phyloP scores from a whole-genome alignment of 2,329 filamentous ascomycete genomes.

The Clarireedia monteithiana region DNA sequence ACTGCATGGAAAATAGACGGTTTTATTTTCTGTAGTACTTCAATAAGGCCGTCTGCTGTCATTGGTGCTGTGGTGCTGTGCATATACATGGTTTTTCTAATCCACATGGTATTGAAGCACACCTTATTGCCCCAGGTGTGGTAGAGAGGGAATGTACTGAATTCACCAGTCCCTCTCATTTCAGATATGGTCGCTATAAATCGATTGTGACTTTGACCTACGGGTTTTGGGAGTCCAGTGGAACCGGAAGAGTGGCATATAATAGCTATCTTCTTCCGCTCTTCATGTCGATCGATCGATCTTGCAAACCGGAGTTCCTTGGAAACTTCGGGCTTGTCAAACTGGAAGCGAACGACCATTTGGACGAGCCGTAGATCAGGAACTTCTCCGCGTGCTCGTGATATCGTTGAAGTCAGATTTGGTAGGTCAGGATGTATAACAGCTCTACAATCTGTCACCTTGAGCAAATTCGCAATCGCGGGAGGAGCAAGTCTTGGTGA shows the following conservation, averaged over 20 bases:
- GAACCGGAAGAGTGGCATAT: constrained; percentile 36
- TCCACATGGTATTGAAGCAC: constrained; percentile 43
- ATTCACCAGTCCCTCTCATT: constrained; percentile 33
- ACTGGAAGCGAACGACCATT: constrained; percentile 4
- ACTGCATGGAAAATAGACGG: constrained; percentile 31
- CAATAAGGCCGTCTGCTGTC: constrained; percentile 38
- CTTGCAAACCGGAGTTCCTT: not conserved
- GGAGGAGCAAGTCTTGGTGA: constrained; percentile 43
- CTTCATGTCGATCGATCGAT: not conserved
- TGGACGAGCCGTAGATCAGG: not conserved
- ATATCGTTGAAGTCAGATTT: not conserved
- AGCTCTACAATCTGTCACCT: constrained; percentile 27
- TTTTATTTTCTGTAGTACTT: constrained; percentile 34
- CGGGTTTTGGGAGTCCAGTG: constrained; percentile 53
- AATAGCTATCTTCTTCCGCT: constrained; percentile 1
- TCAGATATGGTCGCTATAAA: constrained; percentile 35
- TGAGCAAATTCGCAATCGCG: constrained; percentile 40
- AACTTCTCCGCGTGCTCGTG: not conserved
- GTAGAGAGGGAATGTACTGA: constrained; percentile 49
- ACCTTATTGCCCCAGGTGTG: constrained; percentile 51
- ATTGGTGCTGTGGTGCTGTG: constrained; percentile 47
- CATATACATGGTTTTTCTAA: constrained; percentile 41
- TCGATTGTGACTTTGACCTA: constrained; percentile 46
- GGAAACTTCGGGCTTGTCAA: not conserved
- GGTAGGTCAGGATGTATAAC: constrained; percentile 9